These are phyloP conservation scores for Saccharum spontaneum DNA, from an alignment of 176 grass and related monocot species.

Conservation along the genomic window DNA sequence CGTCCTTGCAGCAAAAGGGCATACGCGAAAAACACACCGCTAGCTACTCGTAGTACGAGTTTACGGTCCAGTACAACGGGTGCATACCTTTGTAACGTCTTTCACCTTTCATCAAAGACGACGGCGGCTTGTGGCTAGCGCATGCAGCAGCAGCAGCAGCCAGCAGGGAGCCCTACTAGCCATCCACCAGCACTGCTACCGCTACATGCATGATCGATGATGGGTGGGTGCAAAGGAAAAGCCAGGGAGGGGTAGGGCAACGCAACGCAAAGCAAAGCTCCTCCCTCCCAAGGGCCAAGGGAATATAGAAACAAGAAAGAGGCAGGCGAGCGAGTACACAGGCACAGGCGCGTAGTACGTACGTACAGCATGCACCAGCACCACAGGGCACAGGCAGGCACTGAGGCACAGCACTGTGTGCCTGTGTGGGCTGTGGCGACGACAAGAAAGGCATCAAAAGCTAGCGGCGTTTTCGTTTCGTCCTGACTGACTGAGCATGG, in stretches of 20 bases:
- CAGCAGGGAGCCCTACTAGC: too few species aligned
- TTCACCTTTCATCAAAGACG: conserved; percentile 31
- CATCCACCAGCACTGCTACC: too few species aligned
- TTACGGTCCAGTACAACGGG: neutral
- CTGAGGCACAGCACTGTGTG: neutral
- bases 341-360: neutral
- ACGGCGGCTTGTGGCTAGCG: neutral
- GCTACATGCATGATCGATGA: too few species aligned
- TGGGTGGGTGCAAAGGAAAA: neutral
- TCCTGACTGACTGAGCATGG: neutral
- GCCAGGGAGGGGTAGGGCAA: neutral
- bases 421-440: too few species aligned
- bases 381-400: too few species aligned
- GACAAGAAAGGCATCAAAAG: neutral
- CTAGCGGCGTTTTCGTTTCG: neutral
- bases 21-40: neutral
- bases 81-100: conserved; percentile 22
- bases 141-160: too few species aligned
- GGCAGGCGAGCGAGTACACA: neutral
- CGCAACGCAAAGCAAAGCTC: neutral
- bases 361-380: neutral
- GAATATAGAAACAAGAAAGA: conserved; percentile 35
- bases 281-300: neutral
- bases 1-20: neutral
- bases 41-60: neutral